Evolutionary conservation across 2,329 filamentous ascomycete genomes (phyloP).

Genomic region (Pyricularia pennisetigena): DNA sequence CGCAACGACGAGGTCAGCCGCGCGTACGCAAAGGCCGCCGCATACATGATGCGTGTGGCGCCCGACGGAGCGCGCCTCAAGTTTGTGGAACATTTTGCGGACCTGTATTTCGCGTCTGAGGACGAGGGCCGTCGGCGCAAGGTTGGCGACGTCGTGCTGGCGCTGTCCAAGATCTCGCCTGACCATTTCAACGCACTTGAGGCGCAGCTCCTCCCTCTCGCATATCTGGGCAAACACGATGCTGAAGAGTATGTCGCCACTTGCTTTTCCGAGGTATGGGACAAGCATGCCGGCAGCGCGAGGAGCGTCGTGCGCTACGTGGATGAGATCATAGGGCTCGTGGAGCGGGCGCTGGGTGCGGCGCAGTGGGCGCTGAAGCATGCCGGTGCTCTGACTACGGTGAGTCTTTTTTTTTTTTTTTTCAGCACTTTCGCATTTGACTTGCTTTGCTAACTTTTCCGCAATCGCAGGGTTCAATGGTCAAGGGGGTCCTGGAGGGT

Average conservation of each 20-base stretch:
- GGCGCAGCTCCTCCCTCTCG: conserved; percentile 68
- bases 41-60: conserved; percentile 65
- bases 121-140: conserved; percentile 67
- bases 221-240: conserved; percentile 83
- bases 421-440: not conserved
- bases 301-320: conserved; percentile 78
- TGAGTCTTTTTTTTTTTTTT: not conserved
- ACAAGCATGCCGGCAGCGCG: conserved; percentile 77
- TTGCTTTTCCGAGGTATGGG: conserved; percentile 79
- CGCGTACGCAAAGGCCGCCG: conserved; percentile 76
- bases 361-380: conserved; percentile 88
- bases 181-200: conserved; percentile 79
- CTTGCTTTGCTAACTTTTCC: not conserved
- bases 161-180: conserved; percentile 76
- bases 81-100: conserved; percentile 45
- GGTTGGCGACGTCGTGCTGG: conserved; percentile 72
- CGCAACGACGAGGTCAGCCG: conserved; percentile 89
- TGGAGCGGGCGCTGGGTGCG: conserved; percentile 60
- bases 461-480: conserved; percentile 39
- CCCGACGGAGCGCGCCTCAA: conserved; percentile 36
- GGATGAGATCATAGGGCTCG: conserved; percentile 66
- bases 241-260: conserved; percentile 69
- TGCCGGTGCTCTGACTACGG: conserved; percentile 71
- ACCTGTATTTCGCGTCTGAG: conserved; percentile 73
- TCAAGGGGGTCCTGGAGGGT: conserved; percentile 53